Percentiles rank a stretch among this genome's conserved stretches.
These are phyloP conservation scores for Pelargonium fulgidum DNA, from an alignment of 441 rosid genomes.

Conservation along the genomic window DNA sequence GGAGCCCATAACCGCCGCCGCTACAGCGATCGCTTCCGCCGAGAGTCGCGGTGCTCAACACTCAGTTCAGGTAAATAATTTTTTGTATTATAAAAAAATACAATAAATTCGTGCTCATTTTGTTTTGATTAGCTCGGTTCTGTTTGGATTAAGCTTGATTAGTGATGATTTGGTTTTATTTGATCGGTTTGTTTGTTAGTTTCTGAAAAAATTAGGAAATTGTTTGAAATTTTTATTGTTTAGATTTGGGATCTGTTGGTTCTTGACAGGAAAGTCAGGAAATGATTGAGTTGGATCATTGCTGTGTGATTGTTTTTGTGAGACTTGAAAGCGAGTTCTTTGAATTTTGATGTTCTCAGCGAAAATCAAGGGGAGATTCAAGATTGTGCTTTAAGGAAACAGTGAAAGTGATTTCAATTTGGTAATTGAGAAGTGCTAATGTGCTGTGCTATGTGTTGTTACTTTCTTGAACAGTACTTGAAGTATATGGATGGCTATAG, in stretches of 20 bases:
- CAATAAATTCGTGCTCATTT: not conserved
- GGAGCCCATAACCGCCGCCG: conserved; percentile 78
- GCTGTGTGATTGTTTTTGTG: not conserved
- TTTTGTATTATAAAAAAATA: no score
- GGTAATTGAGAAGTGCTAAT: no score
- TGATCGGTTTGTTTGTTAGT: not conserved
- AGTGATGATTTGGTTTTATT: not conserved
- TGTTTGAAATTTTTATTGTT: not conserved
- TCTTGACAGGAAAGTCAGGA: not conserved
- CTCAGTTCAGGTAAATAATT: conserved; percentile 34
- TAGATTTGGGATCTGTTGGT: conserved; percentile 3
- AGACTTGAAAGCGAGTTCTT: not conserved
- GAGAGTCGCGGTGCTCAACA: conserved; percentile 65
- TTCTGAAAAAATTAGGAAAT: not conserved
- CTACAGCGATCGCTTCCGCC: conserved; percentile 63
- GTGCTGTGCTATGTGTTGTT: not conserved
- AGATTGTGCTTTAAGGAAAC: not conserved
- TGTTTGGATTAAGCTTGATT: not conserved
- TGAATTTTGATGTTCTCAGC: not conserved
- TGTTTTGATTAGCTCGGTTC: not conserved
- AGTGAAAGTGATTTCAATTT: not conserved
- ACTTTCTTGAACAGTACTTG: not conserved
- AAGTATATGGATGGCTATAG: not conserved
- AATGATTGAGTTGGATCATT: not conserved
- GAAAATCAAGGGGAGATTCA: not conserved